Conservation (phyloP, 23 red algal species). For the Agarophyton chilense region DNA sequence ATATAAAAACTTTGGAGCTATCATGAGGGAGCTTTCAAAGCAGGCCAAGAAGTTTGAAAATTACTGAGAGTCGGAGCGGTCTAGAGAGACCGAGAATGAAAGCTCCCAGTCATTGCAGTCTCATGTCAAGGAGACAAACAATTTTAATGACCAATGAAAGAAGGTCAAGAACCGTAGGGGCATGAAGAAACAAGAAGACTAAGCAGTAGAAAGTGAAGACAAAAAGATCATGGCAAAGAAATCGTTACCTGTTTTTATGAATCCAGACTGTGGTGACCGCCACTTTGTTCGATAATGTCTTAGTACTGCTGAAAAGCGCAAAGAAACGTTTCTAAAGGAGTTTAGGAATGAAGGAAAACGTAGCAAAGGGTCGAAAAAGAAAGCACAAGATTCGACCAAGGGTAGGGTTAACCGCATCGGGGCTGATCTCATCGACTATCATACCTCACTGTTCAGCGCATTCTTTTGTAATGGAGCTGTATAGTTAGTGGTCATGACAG, state of each 20-base stretch:
- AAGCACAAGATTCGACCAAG: neutral
- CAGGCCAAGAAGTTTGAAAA: conserved; percentile 33
- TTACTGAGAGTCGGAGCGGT: neutral
- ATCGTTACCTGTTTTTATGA: neutral
- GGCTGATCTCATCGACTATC: conserved; percentile 11
- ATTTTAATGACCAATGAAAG: neutral
- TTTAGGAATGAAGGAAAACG: neutral
- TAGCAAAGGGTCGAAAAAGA: neutral
- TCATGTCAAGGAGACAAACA: neutral
- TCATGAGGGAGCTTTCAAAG: conserved; percentile 40
- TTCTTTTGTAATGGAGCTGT: conserved; percentile 15
- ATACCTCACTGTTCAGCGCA: neutral
- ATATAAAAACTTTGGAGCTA: conserved; percentile 29
- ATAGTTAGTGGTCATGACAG: conserved; percentile 3
- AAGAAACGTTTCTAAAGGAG: neutral
- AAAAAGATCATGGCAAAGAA: neutral
- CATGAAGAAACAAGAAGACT: neutral
- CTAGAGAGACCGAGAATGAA: neutral
- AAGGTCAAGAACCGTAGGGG: neutral
- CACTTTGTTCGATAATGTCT: conserved; percentile 4
- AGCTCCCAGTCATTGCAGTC: neutral
- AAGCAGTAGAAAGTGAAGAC: neutral
- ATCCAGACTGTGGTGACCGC: conserved; percentile 15
- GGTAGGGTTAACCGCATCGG: conserved; percentile 23
- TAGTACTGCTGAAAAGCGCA: conserved; percentile 1